Conservation (phyloP, 2,329 filamentous ascomycete genomes). For the Aureobasidium sp. region DNA sequence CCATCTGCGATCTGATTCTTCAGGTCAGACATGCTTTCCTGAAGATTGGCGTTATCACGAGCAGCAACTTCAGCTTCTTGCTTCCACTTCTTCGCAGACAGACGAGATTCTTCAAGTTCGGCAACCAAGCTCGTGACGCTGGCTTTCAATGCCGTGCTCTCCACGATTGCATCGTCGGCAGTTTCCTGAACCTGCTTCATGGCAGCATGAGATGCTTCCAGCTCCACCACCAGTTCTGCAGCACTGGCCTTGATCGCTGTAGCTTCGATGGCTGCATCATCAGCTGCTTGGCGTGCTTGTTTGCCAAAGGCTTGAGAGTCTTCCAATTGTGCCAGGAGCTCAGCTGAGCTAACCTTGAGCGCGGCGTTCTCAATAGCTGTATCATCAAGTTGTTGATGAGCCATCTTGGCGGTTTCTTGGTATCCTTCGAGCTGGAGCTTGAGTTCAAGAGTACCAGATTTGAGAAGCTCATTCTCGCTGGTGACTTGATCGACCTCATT, state of each 20-base stretch:
- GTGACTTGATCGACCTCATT: conserved; percentile 51
- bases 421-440: not conserved
- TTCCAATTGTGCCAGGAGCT: conserved; percentile 1
- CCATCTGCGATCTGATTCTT: conserved; percentile 78
- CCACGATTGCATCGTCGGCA: not conserved
- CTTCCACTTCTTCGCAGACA: conserved; percentile 53
- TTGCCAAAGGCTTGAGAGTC: conserved; percentile 5
- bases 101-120: conserved; percentile 58
- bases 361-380: not conserved
- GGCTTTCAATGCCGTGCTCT: conserved; percentile 39
- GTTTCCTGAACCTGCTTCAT: not conserved
- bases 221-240: conserved; percentile 3
- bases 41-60: conserved; percentile 64
- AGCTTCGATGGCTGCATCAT: conserved; percentile 10
- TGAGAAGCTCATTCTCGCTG: conserved; percentile 64
- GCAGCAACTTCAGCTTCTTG: conserved; percentile 51
- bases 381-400: not conserved
- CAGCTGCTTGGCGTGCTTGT: conserved; percentile 9
- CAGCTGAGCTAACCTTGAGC: not conserved
- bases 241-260: conserved; percentile 11
- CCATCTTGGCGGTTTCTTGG: not conserved
- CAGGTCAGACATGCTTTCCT: conserved; percentile 65
- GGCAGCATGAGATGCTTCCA: conserved; percentile 3
- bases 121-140: conserved; percentile 56
- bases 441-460: conserved; percentile 36